Evolutionary conservation across 225 moss, liverwort and hornwort genomes (phyloP).

Genomic region (Physcomitrellopsis africana): DNA sequence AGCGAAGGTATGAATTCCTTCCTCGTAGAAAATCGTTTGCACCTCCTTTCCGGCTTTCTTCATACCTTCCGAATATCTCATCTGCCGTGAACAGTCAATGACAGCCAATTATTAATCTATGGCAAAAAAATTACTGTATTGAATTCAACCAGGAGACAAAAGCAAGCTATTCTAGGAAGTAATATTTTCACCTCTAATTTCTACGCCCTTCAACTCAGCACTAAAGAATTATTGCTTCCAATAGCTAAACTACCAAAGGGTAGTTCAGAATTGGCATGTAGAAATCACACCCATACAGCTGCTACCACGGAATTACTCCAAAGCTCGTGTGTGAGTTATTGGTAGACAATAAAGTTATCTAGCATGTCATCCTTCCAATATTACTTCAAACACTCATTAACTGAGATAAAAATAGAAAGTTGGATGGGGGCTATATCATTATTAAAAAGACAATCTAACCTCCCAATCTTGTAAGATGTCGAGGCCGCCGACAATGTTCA

Average conservation of each 20-base stretch:
- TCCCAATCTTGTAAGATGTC: constrained; percentile 63
- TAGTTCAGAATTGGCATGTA: too few relatives aligned
- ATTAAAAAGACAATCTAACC: constrained; percentile 15
- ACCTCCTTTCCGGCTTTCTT: constrained; percentile 49
- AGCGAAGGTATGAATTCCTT: constrained; percentile 34
- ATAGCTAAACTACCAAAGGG: too few relatives aligned
- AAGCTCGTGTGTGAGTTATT: too few relatives aligned
- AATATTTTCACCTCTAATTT: too few relatives aligned
- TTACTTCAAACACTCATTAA: too few relatives aligned
- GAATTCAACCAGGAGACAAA: neutral
- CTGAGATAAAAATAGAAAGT: constrained; percentile 7
- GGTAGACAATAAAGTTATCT: too few relatives aligned
- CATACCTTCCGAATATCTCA: constrained; percentile 47
- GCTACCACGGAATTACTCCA: too few relatives aligned
- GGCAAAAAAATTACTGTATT: neutral
- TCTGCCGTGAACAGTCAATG: constrained; percentile 24
- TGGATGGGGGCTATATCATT: neutral
- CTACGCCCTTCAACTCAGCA: too few relatives aligned
- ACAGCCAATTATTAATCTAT: neutral
- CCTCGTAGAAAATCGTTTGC: constrained; percentile 39
- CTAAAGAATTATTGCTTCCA: too few relatives aligned
- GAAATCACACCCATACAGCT: too few relatives aligned
- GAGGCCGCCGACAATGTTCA: constrained; percentile 49
- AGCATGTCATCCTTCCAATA: too few relatives aligned
- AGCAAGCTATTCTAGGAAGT: too few relatives aligned